Evolutionary conservation across 257 asterid species (phyloP).

Genomic region (Lantana camara): DNA sequence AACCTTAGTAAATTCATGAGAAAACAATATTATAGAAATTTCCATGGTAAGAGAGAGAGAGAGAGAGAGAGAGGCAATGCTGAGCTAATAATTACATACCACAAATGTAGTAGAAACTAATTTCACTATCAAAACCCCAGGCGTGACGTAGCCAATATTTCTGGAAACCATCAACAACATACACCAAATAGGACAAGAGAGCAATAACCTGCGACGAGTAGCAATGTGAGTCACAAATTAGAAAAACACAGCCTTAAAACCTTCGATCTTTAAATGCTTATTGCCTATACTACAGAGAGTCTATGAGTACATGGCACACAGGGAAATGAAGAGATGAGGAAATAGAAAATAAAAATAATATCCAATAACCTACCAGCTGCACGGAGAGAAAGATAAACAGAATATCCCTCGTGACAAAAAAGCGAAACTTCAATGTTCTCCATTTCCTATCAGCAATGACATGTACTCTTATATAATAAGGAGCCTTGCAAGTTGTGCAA

Average conservation of each 20-base stretch:
- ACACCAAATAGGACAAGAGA: constrained; percentile 66
- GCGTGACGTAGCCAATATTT: constrained; percentile 74
- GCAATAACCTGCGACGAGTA: constrained; percentile 67
- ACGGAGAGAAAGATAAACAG: constrained; percentile 80
- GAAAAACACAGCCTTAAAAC: constrained; percentile 10
- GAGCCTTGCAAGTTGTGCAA: constrained; percentile 97
- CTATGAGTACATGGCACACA: constrained; percentile 15
- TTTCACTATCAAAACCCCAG: constrained; percentile 79
- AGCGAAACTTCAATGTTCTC: constrained; percentile 89
- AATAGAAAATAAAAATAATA: too few species aligned
- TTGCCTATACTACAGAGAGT: neutral
- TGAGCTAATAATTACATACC: constrained; percentile 54
- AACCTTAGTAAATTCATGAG: too few species aligned
- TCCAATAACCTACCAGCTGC: constrained; percentile 72
- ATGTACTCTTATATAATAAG: constrained; percentile 84
- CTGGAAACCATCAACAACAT: constrained; percentile 66
- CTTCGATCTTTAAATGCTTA: neutral
- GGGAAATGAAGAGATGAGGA: constrained; percentile 4
- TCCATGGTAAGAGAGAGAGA: too few species aligned
- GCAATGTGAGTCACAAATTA: constrained; percentile 16
- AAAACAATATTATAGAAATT: too few species aligned
- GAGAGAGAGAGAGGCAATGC: constrained; percentile 3
- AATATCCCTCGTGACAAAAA: constrained; percentile 93
- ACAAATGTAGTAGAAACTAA: constrained; percentile 87
- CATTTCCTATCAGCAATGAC: constrained; percentile 80